These are phyloP conservation scores for Trametes cingulata DNA, from an alignment of 768 basidiomycete genomes.

Conservation along the genomic window DNA sequence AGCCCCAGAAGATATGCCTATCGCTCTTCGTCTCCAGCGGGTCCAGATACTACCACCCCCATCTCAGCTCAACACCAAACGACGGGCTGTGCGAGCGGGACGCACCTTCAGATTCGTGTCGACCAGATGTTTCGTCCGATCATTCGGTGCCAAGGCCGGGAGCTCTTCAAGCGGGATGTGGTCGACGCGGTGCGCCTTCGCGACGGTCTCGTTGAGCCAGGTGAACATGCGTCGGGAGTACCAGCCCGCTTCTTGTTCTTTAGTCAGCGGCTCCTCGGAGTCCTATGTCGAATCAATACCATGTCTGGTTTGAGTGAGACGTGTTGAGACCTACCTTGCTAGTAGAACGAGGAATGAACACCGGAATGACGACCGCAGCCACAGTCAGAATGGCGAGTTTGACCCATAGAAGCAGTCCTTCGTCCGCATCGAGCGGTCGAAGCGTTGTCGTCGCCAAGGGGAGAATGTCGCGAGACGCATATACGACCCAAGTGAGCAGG, in stretches of 20 bases:
- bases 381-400: conserved; percentile 46
- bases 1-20: conserved; percentile 30
- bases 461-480: conserved; percentile 55
- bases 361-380: conserved; percentile 50
- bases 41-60: conserved; percentile 34
- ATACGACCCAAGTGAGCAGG: conserved; percentile 47
- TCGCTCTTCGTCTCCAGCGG: conserved; percentile 34
- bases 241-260: conserved; percentile 29
- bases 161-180: conserved; percentile 43
- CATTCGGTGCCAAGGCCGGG: conserved; percentile 50
- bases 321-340: conserved; percentile 50
- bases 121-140: conserved; percentile 35
- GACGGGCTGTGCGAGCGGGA: conserved; percentile 28
- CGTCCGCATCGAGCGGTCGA: conserved; percentile 46
- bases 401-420: conserved; percentile 54
- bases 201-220: conserved; percentile 54
- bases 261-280: conserved; percentile 12
- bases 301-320: too few relatives aligned
- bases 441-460: conserved; percentile 55
- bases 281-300: background rate
- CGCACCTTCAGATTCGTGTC: conserved; percentile 32
- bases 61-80: too few relatives aligned
- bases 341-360: conserved; percentile 48
- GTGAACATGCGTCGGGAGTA: conserved; percentile 41
- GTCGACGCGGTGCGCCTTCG: conserved; percentile 38